Evolutionary conservation across 2,329 filamentous ascomycete genomes (phyloP), one percentile per base, ranked within the genome.

Genomic region (Talaromyces sp.): DNA sequence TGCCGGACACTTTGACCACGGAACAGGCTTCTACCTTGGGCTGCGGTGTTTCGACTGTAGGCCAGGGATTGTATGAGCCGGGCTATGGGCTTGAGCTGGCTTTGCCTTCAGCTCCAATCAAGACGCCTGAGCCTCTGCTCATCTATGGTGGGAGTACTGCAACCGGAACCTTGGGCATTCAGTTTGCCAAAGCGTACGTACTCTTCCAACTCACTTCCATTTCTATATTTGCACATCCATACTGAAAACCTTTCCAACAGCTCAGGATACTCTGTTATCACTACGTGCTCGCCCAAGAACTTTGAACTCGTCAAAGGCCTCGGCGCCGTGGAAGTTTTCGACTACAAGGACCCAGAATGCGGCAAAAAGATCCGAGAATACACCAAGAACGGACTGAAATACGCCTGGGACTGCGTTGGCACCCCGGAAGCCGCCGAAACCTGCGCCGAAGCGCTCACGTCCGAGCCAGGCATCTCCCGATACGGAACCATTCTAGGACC

Each of bases 1-100:
- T 80, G 0, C 76, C 78, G 0, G 79, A 80, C 63, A 78, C 80
- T 63, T 64, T 85, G 62, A 77, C 72, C 35, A 79, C 80, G 59
- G 79, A 83, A 62, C 78, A 82, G 14, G 83, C 81, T 1, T 73
- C 80, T 1, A 84, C 82, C 0, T 67, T 85, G 3, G 79, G 81
- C 1, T 75, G 82, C 0, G 82, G 80, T 2, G 69, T 85, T 55
- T 74, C 73, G 2, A 84, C 82, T 9, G 78, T 82, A 9, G 81
- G 77, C 1, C 82, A 84, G 57, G 71, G 69, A 19, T 63, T 77
- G 9, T 77, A 73, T 62, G 69, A 74, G 55, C 58, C 56, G 50
- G 55, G 57, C 31, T 62, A 62, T 27, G 63, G 43, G 35, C 56
- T 71, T 58, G 64, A 65, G 13, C 64, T 77, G 13, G 66, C 66